Conservation (phyloP, 1,284 basidiomycete species). For the Golubevia sp. region DNA sequence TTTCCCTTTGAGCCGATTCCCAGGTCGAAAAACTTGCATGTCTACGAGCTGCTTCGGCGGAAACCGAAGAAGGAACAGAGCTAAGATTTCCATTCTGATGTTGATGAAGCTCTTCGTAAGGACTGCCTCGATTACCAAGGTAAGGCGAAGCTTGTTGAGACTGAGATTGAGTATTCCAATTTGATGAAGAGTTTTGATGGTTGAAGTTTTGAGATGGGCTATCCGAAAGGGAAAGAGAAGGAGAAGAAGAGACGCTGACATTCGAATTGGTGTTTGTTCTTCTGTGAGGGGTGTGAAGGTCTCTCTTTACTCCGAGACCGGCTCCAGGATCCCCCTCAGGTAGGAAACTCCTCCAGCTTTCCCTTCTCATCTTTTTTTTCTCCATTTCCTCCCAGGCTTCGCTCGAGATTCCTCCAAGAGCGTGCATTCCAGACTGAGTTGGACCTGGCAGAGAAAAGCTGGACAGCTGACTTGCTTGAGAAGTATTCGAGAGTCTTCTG, state of each 20-base stretch:
- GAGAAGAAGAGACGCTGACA: background rate
- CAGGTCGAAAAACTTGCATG: too few relatives aligned
- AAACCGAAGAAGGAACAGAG: too few relatives aligned
- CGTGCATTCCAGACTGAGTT: conserved; percentile 8
- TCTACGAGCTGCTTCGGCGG: too few relatives aligned
- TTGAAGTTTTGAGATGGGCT: conserved; percentile 12
- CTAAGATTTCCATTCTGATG: too few relatives aligned
- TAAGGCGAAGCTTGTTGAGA: too few relatives aligned
- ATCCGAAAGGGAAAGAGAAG: conserved; percentile 21
- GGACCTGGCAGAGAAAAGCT: conserved; percentile 22
- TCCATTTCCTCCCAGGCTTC: too few relatives aligned
- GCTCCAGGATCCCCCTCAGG: conserved; percentile 21
- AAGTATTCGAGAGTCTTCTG: conserved; percentile 26
- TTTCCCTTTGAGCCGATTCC: too few relatives aligned
- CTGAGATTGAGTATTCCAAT: conserved; percentile 2
- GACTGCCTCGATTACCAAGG: too few relatives aligned
- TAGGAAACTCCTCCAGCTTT: conserved; percentile 30
- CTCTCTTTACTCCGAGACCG: background rate
- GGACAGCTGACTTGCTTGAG: conserved; percentile 23
- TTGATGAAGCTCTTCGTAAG: too few relatives aligned
- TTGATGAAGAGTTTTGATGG: conserved; percentile 20
- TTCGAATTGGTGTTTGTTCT: background rate
- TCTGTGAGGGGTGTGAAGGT: background rate
- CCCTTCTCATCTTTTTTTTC: conserved; percentile 6
- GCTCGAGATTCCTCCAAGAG: background rate